These are phyloP conservation scores for Serendipita sp. DNA, from an alignment of 768 basidiomycete species.

Conservation along the genomic window DNA sequence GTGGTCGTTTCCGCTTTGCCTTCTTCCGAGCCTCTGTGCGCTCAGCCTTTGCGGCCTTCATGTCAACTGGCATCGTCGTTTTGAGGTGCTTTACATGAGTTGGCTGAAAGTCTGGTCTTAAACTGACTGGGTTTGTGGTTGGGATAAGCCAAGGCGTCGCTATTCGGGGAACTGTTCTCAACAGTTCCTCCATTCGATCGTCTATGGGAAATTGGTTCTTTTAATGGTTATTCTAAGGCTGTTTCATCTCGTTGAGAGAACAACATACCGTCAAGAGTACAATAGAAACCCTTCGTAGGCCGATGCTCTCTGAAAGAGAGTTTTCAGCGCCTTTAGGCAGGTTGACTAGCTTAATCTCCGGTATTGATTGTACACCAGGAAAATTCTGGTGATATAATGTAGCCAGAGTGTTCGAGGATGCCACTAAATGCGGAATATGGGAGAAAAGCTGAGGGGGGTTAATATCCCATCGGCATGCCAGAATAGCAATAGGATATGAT, in stretches of 20 bases:
- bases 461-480: slow-evolving; percentile 61
- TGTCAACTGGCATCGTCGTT: slow-evolving; percentile 65
- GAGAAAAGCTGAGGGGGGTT: slow-evolving; percentile 55
- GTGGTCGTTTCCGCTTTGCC: slow-evolving; percentile 25
- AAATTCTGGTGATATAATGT: slow-evolving; percentile 11
- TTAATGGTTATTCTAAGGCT: background rate
- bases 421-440: slow-evolving; percentile 63
- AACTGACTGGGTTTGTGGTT: slow-evolving; percentile 11
- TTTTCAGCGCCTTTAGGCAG: slow-evolving; percentile 53
- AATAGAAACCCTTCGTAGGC: slow-evolving; percentile 47
- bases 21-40: slow-evolving; percentile 34
- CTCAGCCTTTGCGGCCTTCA: slow-evolving; percentile 48
- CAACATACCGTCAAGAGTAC: slow-evolving; percentile 48
- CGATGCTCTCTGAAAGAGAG: slow-evolving; percentile 41
- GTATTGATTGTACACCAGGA: slow-evolving; percentile 9
- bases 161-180: slow-evolving; percentile 31
- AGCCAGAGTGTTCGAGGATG: slow-evolving; percentile 46
- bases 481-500: slow-evolving; percentile 23
- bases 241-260: background rate
- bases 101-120: slow-evolving; percentile 27
- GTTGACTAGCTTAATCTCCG: slow-evolving; percentile 39
- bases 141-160: slow-evolving; percentile 51
- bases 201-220: background rate
- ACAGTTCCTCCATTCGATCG: background rate
- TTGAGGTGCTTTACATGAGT: slow-evolving; percentile 71